A percentile compares a stretch with the other conserved stretches of the same genome.
Conservation (phyloP, 192 early-diverging fungal genomes). For the Mortierella hygrophila region DNA sequence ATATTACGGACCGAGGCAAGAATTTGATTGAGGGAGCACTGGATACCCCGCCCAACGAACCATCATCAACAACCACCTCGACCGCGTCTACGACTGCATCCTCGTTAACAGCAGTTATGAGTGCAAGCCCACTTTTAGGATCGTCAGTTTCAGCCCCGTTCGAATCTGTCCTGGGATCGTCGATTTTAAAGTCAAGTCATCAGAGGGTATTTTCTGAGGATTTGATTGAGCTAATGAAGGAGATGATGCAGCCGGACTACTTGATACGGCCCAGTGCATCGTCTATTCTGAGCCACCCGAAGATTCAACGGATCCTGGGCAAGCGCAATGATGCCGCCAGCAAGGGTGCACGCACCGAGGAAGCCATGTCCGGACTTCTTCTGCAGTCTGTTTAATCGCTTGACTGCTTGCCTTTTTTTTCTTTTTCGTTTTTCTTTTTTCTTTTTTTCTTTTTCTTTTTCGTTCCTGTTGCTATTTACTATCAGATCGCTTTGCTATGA, state of each 20-base stretch:
- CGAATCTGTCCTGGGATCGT: neutral
- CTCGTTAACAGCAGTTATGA: neutral
- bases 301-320: conserved; percentile 16
- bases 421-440: neutral
- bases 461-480: neutral
- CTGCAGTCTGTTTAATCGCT: conserved; percentile 39
- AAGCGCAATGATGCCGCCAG: conserved; percentile 1
- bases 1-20: neutral
- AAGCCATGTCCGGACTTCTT: conserved; percentile 45
- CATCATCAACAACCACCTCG: neutral
- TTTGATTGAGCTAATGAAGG: conserved; percentile 23
- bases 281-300: conserved; percentile 2
- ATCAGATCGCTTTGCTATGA: neutral
- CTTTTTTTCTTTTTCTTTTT: neutral
- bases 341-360: conserved; percentile 15
- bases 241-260: conserved; percentile 36
- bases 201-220: conserved; percentile 23
- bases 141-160: neutral
- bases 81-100: neutral
- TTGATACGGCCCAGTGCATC: conserved; percentile 27
- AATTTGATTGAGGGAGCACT: neutral
- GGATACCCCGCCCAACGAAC: neutral
- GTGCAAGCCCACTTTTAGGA: neutral
- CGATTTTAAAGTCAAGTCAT: neutral
- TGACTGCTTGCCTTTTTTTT: neutral